These are phyloP conservation scores for Candida sphagnicola DNA, from an alignment of 805 yeast species.

Conservation along the genomic window DNA sequence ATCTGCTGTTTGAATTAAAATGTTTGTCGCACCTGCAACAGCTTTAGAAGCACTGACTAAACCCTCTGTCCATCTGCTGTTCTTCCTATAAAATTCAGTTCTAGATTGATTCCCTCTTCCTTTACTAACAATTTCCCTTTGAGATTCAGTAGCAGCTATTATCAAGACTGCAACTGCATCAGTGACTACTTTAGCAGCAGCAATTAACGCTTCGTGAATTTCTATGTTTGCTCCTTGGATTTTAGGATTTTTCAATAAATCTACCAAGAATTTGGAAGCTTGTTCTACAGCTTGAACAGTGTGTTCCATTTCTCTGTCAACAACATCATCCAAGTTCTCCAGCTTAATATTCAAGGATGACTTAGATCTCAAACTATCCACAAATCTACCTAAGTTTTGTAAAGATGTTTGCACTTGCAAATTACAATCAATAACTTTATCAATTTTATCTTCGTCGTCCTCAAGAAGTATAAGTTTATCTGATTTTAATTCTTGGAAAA, in stretches of 20 bases:
- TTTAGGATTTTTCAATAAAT: constrained; percentile 50
- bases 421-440: constrained; percentile 71
- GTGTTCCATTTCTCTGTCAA: constrained; percentile 66
- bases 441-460: constrained; percentile 65
- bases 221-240: constrained; percentile 56
- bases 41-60: constrained; percentile 84
- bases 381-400: constrained; percentile 51
- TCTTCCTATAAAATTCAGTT: constrained; percentile 78
- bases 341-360: constrained; percentile 22
- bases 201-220: constrained; percentile 70
- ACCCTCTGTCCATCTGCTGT: constrained; percentile 93
- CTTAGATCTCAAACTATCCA: constrained; percentile 48
- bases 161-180: constrained; percentile 72
- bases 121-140: constrained; percentile 71
- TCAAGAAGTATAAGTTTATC: constrained; percentile 44
- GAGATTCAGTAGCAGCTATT: constrained; percentile 74
- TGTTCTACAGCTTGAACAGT: constrained; percentile 67
- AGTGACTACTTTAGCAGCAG: constrained; percentile 78
- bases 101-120: constrained; percentile 63
- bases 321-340: constrained; percentile 65
- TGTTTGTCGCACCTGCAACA: constrained; percentile 77
- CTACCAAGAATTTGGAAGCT: constrained; percentile 59
- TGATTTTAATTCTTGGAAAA: constrained; percentile 57
- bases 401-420: constrained; percentile 68
- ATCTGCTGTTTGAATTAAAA: constrained; percentile 82